phyloP scores from a whole-genome alignment of 1,284 basidiomycete genomes.

The Fomitiporia mediterranea region DNA sequence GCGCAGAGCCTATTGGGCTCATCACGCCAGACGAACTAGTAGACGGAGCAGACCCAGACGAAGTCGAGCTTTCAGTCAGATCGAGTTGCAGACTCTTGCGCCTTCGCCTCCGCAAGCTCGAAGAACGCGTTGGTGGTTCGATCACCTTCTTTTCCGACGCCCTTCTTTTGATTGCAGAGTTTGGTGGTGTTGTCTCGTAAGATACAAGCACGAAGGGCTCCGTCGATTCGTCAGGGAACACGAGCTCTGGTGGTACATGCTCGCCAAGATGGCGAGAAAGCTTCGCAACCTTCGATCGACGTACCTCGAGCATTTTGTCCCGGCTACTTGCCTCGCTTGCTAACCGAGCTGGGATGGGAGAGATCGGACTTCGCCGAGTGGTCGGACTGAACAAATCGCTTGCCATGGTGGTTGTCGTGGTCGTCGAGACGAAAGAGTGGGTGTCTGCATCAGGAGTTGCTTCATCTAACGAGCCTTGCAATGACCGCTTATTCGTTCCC shows the following conservation, averaged over 20 bases:
- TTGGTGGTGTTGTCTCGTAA: neutral
- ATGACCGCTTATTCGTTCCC: neutral
- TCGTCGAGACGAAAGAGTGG: slow-evolving; percentile 12
- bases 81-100: slow-evolving; percentile 10
- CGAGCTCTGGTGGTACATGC: slow-evolving; percentile 35
- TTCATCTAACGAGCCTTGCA: neutral
- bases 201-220: neutral
- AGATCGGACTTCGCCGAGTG: neutral
- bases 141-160: neutral
- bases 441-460: neutral
- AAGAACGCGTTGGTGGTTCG: neutral
- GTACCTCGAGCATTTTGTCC: slow-evolving; percentile 11
- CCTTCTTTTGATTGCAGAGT: neutral
- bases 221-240: slow-evolving; percentile 22
- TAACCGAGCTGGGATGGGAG: neutral
- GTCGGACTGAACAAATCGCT: slow-evolving; percentile 8
- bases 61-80: neutral
- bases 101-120: slow-evolving; percentile 9
- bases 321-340: neutral
- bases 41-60: neutral
- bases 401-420: slow-evolving; percentile 5
- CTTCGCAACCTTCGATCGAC: slow-evolving; percentile 36
- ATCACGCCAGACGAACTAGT: neutral
- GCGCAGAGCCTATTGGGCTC: neutral
- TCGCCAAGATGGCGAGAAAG: slow-evolving; percentile 39